Base-by-base conservation (phyloP, 1,139 yeast species). In the Tardiomyces digboiensis region DNA sequence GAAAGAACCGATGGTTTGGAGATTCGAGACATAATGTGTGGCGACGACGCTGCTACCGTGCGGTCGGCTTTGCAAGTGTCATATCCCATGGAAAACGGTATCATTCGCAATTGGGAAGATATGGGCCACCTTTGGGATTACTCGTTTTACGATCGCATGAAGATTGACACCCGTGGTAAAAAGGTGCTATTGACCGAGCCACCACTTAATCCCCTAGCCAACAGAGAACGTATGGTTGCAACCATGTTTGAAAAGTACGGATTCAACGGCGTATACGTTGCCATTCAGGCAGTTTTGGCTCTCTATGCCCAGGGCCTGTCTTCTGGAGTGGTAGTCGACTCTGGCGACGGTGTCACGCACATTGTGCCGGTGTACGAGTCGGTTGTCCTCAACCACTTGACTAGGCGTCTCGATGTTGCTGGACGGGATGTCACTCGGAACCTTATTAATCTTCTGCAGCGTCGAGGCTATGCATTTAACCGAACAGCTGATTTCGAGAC, bases 61-160 rank as follows among this genome's bases (percentile, higher is more conserved):
- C 78, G 98, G 57, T 82, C 95, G 2, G 78, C 89, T 55, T 75
- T 91, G 49, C 96, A 91, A 65, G 80, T 91, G 48, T 81, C 91
- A 26, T 91, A 91, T 58, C 99, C 99, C 19, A 89, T 91, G 98
- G 98, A 91, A 65, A 91, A 91, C 61, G 99, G 99, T 58, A 87
- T 93, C 57, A 89, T 91, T 64, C 82, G 82, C 62, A 88, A 91
- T 63, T 91, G 98, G 98, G 95, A 89, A 59, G 98, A 91, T 62
- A 91, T 93, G 97, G 95, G 87, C 57, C 93, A 89, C 58, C 74
- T 91, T 51, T 91, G 99, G 99, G 97, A 91, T 67, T 91, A 91
- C 65, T 93, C 97, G 21, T 91, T 91, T 65, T 84, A 83, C 66
- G 95, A 91, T 55, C 78, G 85, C 58, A 82, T 91, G 87, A 77